A percentile compares a stretch with the other conserved stretches of the same genome.
These are phyloP conservation scores for Hypomontagnella submonticulosa DNA, from an alignment of 495 filamentous ascomycete species.

Conservation along the genomic window DNA sequence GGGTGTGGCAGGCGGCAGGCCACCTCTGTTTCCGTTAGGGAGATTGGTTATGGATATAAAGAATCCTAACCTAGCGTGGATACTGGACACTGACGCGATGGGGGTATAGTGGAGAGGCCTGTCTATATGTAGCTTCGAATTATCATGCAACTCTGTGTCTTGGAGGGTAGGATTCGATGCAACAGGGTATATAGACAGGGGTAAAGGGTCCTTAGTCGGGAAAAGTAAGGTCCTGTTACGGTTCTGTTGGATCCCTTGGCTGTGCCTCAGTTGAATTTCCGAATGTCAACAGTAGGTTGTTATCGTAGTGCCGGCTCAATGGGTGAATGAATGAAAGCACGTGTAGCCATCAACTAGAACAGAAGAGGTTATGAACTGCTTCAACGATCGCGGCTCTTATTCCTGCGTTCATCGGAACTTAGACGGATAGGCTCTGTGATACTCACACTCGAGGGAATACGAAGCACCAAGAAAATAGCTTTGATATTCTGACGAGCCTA, in stretches of 20 bases:
- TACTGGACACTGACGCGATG: constrained; percentile 46
- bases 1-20: constrained; percentile 38
- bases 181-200: constrained; percentile 39
- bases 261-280: constrained; percentile 41
- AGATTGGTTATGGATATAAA: constrained; percentile 47
- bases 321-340: constrained; percentile 21
- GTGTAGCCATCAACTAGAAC: neutral
- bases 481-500: neutral
- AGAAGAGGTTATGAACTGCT: constrained; percentile 1
- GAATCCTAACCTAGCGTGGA: constrained; percentile 38
- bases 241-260: constrained; percentile 23
- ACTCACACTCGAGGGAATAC: too few relatives aligned
- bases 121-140: constrained; percentile 43
- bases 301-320: constrained; percentile 30
- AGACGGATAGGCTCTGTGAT: too few relatives aligned
- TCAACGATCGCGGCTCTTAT: constrained; percentile 19
- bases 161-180: constrained; percentile 39
- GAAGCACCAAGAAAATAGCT: neutral
- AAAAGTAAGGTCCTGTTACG: constrained; percentile 38
- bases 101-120: constrained; percentile 42
- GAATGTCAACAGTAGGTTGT: constrained; percentile 20
- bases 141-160: constrained; percentile 44
- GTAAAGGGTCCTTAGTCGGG: constrained; percentile 37
- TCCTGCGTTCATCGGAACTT: neutral
- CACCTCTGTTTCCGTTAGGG: constrained; percentile 38